Evolutionary conservation across 768 basidiomycete genomes (phyloP).

Genomic region (Mycena chlorophos): DNA sequence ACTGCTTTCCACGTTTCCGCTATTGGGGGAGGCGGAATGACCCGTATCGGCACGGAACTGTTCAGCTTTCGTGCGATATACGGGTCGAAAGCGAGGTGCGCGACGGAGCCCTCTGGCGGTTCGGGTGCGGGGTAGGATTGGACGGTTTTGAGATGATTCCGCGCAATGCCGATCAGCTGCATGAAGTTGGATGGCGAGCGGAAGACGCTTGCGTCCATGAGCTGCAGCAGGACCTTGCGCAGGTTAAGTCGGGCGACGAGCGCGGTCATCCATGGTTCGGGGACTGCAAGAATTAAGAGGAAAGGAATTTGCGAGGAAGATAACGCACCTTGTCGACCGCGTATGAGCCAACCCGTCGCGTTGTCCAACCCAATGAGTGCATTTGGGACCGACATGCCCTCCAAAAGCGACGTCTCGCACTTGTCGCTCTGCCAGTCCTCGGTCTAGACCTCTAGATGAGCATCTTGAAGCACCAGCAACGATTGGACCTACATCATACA

Average conservation of each 20-base stretch:
- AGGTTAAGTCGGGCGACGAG: constrained; percentile 54
- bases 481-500: constrained; percentile 68
- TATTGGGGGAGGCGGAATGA: constrained; percentile 50
- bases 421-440: constrained; percentile 93
- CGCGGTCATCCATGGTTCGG: constrained; percentile 49
- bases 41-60: constrained; percentile 68
- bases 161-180: constrained; percentile 39
- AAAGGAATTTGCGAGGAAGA: not conserved
- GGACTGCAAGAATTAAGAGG: constrained; percentile 20
- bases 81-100: constrained; percentile 61
- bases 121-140: constrained; percentile 38
- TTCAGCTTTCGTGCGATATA: constrained; percentile 65
- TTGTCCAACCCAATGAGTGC: constrained; percentile 58
- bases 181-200: constrained; percentile 39
- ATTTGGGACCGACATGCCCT: constrained; percentile 56
- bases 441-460: constrained; percentile 44
- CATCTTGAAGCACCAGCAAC: constrained; percentile 11
- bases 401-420: constrained; percentile 74
- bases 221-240: constrained; percentile 61
- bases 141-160: constrained; percentile 42
- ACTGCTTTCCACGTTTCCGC: constrained; percentile 55
- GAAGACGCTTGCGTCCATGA: constrained; percentile 45
- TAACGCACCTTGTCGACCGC: constrained; percentile 42
- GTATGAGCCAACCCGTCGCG: constrained; percentile 60
- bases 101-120: constrained; percentile 46